Evolutionary conservation across 345 rosid species (phyloP).

Genomic region (Schrenkiella parvula): DNA sequence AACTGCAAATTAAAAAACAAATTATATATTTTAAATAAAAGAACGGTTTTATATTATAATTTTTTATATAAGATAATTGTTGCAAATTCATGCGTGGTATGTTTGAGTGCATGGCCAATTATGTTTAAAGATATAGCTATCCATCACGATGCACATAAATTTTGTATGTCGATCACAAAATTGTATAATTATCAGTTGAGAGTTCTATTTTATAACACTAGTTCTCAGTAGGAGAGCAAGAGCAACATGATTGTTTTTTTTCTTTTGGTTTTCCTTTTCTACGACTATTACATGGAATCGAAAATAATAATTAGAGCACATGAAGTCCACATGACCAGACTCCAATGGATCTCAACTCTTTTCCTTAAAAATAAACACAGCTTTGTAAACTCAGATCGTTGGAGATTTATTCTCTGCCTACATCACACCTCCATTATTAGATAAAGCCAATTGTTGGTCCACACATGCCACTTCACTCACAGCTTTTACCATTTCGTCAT

Average conservation of each 20-base stretch:
- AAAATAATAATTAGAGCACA: conserved; percentile 13
- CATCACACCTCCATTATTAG: conserved; percentile 16
- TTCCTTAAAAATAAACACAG: background rate
- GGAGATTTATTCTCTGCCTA: conserved; percentile 10
- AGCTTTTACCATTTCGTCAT: background rate
- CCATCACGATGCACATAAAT: no score
- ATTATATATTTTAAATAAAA: no score
- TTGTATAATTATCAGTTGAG: no score
- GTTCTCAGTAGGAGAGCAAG: background rate
- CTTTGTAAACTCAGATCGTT: conserved; percentile 4
- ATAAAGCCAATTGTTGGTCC: conserved; percentile 13
- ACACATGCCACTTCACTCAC: conserved; percentile 13
- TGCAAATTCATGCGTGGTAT: no score
- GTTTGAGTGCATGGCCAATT: no score
- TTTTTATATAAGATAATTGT: no score
- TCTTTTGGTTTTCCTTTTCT: no score
- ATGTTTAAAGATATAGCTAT: no score
- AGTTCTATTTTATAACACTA: no score
- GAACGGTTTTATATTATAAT: no score
- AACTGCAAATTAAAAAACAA: no score
- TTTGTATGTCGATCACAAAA: no score
- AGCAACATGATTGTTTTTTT: background rate
- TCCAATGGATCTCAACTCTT: background rate
- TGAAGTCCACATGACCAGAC: conserved; percentile 23
- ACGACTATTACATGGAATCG: background rate